Percentiles rank a stretch among this genome's conserved stretches.
phyloP scores from a whole-genome alignment of 2,329 filamentous ascomycete species.

The Botrytis deweyae region DNA sequence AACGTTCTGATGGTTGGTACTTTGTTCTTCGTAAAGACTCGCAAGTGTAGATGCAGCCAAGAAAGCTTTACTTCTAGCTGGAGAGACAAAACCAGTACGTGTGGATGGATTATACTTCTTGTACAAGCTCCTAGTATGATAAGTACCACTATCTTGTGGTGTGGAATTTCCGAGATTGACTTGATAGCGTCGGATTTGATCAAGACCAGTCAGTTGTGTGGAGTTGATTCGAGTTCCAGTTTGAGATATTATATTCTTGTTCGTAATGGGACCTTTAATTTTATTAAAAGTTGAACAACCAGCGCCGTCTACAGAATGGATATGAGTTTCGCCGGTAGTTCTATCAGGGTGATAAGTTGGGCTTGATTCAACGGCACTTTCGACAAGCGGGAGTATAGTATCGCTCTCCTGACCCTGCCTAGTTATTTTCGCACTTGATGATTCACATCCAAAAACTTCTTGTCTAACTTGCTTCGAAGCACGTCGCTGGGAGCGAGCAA shows the following conservation, averaged over 20 bases:
- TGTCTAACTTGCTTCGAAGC: conserved; percentile 28
- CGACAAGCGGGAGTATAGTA: not conserved
- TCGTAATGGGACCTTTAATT: conserved; percentile 9
- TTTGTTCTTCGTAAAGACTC: conserved; percentile 17
- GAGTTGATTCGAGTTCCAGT: not conserved
- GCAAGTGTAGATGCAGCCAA: conserved; percentile 22
- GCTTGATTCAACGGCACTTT: not conserved
- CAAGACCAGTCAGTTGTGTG: not conserved
- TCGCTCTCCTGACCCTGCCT: not conserved
- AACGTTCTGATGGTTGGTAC: not conserved
- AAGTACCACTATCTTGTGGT: conserved; percentile 19
- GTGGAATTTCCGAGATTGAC: conserved; percentile 7
- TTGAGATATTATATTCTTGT: conserved; percentile 5
- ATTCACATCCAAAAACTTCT: conserved; percentile 32
- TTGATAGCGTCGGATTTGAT: conserved; percentile 28
- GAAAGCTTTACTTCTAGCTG: conserved; percentile 12
- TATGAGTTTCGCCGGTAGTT: not conserved
- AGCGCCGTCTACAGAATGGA: conserved; percentile 29
- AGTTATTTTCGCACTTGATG: conserved; percentile 7
- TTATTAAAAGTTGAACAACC: conserved; percentile 24
- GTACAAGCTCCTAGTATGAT: conserved; percentile 31
- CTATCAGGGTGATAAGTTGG: not conserved
- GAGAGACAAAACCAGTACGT: not conserved
- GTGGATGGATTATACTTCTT: conserved; percentile 17
- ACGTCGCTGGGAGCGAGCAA: conserved; percentile 25